Evolutionary conservation across 2,329 filamentous ascomycete species (phyloP).

Genomic region (Arthrobotrys musiformis): DNA sequence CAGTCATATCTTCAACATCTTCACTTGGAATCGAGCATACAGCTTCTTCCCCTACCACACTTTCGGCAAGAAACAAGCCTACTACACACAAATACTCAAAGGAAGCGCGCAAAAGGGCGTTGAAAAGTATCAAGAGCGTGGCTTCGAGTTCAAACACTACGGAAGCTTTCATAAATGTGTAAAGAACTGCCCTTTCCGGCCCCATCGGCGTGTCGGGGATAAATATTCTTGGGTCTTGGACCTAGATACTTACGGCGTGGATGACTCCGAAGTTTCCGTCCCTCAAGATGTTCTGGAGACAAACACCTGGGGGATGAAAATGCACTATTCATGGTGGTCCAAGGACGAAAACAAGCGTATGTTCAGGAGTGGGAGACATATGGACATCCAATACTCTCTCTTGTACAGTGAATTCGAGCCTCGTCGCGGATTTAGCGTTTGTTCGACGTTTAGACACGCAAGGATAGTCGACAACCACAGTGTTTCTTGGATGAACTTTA

Average conservation of each 20-base stretch:
- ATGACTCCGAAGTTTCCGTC: background rate
- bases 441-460: background rate
- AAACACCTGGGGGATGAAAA: conserved; percentile 38
- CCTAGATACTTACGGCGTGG: conserved; percentile 37
- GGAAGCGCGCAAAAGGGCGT: background rate
- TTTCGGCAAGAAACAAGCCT: conserved; percentile 22
- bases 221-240: conserved; percentile 40
- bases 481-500: background rate
- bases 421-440: background rate
- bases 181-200: conserved; percentile 33
- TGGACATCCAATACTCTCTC: background rate
- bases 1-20: conserved; percentile 49
- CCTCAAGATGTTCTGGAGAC: conserved; percentile 23
- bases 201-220: conserved; percentile 43
- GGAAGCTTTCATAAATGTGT: conserved; percentile 35
- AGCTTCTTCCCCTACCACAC: conserved; percentile 50
- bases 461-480: conserved; percentile 21
- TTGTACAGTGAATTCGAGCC: background rate
- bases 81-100: conserved; percentile 1
- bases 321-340: conserved; percentile 41
- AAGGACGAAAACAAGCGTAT: background rate
- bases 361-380: background rate
- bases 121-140: conserved; percentile 36
- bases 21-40: conserved; percentile 47
- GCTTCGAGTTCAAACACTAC: conserved; percentile 19